phyloP scores from a whole-genome alignment of 805 yeast genomes.

The Yueomyces sinensis region DNA sequence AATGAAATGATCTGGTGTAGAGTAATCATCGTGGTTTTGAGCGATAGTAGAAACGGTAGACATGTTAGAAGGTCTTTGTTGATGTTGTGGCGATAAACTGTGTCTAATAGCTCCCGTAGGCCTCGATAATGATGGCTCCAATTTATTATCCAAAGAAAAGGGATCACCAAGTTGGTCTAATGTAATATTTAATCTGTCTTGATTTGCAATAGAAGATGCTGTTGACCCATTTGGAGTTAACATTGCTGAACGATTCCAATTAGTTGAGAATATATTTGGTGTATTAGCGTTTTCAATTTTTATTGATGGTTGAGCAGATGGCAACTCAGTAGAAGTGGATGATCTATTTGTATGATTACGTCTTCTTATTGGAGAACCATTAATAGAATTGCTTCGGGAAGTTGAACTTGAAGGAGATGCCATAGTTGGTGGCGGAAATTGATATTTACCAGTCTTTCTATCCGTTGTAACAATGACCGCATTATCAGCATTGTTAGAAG shows the following conservation, averaged over 20 bases:
- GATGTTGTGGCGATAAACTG: conserved; percentile 9
- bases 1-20: neutral
- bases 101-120: no score
- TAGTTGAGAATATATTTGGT: no score
- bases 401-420: conserved; percentile 3
- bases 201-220: no score
- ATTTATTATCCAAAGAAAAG: no score
- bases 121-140: no score
- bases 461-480: conserved; percentile 20
- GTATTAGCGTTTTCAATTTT: no score
- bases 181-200: no score
- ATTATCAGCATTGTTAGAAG: conserved; percentile 4
- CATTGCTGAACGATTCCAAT: no score
- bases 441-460: conserved; percentile 20
- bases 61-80: conserved; percentile 14
- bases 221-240: no score
- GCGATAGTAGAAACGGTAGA: conserved; percentile 24
- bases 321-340: neutral
- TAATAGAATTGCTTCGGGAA: conserved; percentile 15
- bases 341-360: neutral
- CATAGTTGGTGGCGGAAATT: conserved; percentile 21
- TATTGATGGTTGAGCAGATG: no score
- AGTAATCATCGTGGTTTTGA: conserved; percentile 10
- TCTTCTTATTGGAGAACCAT: conserved; percentile 13
- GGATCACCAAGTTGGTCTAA: no score